A percentile compares a stretch with the other conserved stretches of the same genome.
Evolutionary conservation across 257 asterid genomes (phyloP).

Genomic region (Nicotiana knightiana): DNA sequence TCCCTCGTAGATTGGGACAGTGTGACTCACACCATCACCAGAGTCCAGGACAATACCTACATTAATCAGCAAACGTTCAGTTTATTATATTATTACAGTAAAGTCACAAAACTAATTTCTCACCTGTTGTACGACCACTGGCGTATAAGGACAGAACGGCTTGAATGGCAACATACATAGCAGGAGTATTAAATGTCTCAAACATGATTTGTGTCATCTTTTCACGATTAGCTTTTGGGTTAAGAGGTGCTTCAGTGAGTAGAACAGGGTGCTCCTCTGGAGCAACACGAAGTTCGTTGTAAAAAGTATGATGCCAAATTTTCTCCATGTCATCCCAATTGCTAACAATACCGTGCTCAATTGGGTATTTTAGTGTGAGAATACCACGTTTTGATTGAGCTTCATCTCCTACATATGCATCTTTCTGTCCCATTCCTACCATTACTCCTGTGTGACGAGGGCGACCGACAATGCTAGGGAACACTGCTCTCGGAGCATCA

Average conservation of each 20-base stretch:
- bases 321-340: slow-evolving; percentile 46
- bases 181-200: slow-evolving; percentile 30
- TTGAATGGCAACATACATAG: slow-evolving; percentile 35
- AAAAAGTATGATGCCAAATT: slow-evolving; percentile 19
- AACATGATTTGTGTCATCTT: slow-evolving; percentile 38
- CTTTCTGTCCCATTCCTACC: slow-evolving; percentile 36
- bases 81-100: not conserved
- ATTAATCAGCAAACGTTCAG: not conserved
- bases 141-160: slow-evolving; percentile 36
- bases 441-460: slow-evolving; percentile 36
- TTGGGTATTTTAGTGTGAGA: slow-evolving; percentile 29
- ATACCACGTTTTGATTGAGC: slow-evolving; percentile 42
- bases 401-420: slow-evolving; percentile 38
- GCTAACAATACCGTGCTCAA: slow-evolving; percentile 40
- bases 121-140: slow-evolving; percentile 41
- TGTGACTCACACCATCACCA: slow-evolving; percentile 42
- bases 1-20: slow-evolving; percentile 39
- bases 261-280: slow-evolving; percentile 36
- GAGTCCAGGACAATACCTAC: slow-evolving; percentile 40
- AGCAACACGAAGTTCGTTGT: slow-evolving; percentile 28
- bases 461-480: slow-evolving; percentile 35
- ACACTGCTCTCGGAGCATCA: slow-evolving; percentile 41
- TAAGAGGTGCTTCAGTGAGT: slow-evolving; percentile 35
- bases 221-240: slow-evolving; percentile 39
- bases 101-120: not conserved